Conservation (phyloP, 768 basidiomycete species). For the Leccinum barrowsii region DNA sequence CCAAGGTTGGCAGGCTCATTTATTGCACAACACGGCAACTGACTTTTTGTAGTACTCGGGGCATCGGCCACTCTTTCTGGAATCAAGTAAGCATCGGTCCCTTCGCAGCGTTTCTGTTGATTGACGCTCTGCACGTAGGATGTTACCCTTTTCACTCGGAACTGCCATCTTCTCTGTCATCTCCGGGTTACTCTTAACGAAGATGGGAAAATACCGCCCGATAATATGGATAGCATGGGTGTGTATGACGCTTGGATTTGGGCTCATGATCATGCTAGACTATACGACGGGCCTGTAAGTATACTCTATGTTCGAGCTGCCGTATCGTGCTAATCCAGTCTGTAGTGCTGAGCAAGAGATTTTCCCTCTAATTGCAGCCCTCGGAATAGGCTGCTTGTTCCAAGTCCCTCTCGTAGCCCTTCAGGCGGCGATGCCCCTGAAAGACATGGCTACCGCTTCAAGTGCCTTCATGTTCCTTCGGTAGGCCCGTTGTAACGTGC, state of each 20-base stretch:
- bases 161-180: slow-evolving; percentile 49
- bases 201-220: slow-evolving; percentile 54
- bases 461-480: slow-evolving; percentile 67
- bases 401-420: slow-evolving; percentile 66
- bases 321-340: slow-evolving; percentile 5
- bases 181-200: slow-evolving; percentile 56
- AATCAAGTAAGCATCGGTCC: slow-evolving; percentile 45
- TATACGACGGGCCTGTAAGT: slow-evolving; percentile 42
- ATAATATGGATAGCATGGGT: slow-evolving; percentile 62
- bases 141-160: slow-evolving; percentile 72
- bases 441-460: slow-evolving; percentile 83
- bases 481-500: slow-evolving; percentile 28
- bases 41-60: slow-evolving; percentile 47
- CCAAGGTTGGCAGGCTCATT: slow-evolving; percentile 38
- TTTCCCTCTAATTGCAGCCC: slow-evolving; percentile 61
- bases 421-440: slow-evolving; percentile 84
- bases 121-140: slow-evolving; percentile 38
- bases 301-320: background rate
- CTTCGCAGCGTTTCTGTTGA: background rate
- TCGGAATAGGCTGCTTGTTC: slow-evolving; percentile 66
- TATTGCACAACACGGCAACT: background rate
- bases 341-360: slow-evolving; percentile 59
- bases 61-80: slow-evolving; percentile 70
- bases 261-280: slow-evolving; percentile 71
- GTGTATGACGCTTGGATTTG: slow-evolving; percentile 59